These are phyloP conservation scores for Arbutus unedo DNA, from an alignment of 148 eudicot species.

Conservation along the genomic window DNA sequence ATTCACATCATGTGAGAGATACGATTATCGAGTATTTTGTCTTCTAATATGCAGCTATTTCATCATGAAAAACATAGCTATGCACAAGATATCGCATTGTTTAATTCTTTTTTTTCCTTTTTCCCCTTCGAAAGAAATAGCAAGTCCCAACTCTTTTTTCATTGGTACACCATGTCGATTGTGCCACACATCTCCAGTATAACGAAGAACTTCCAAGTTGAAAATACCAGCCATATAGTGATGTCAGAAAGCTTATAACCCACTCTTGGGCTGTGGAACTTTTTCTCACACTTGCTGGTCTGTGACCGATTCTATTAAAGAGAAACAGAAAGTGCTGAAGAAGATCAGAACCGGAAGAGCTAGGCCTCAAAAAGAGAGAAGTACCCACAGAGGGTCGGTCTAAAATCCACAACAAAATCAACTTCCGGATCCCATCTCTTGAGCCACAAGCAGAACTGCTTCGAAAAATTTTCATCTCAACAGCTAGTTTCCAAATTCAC, in stretches of 20 bases:
- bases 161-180: not conserved
- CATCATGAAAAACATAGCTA: not conserved
- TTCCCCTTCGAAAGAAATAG: not conserved
- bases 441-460: not conserved
- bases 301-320: not conserved
- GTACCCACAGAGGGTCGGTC: not conserved
- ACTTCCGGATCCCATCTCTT: not conserved
- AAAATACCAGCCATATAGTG: not conserved
- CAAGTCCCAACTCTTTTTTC: not conserved
- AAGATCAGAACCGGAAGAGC: not conserved
- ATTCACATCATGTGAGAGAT: not conserved
- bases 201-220: not conserved
- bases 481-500: not conserved
- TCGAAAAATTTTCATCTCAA: not conserved
- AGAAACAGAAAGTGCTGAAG: not conserved
- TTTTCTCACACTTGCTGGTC: not conserved
- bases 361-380: not conserved
- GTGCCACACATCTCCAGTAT: not conserved
- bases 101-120: not conserved
- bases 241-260: not conserved
- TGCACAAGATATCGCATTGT: not conserved
- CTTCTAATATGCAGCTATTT: not conserved
- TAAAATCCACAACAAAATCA: not conserved
- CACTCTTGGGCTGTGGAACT: not conserved
- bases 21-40: not conserved